Evolutionary conservation across 2,329 filamentous ascomycete genomes (phyloP), one percentile per base, ranked within the genome.

Genomic region (Zymoseptoria passerinii): DNA sequence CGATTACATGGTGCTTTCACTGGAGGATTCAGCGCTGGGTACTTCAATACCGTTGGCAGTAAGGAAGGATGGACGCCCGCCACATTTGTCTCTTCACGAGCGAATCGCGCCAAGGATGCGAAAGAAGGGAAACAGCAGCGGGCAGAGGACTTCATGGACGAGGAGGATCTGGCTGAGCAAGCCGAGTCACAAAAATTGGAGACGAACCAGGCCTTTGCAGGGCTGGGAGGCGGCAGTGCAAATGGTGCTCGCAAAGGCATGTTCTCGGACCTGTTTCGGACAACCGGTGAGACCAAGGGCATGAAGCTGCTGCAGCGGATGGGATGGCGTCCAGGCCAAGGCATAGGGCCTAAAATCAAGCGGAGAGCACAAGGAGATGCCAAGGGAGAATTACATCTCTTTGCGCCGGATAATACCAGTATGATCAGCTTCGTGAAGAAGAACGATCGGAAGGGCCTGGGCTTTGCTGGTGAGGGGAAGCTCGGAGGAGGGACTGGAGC

Each of bases 51-150:
- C 4, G 94, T 97, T 66, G 94, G 94, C 55, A 96, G 92, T 58
- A 97, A 97, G 74, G 92, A 99, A 79, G 94, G 94, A 77, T 99
- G 92, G 92, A 87, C 90, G 0, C 94, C 94, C 1, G 86, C 90
- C 20, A 88, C 89, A 0, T 99, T 97, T 73, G 86, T 95, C 8
- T 97, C 92, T 6, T 96, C 92, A 54, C 88, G 94, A 23, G 78
- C 83, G 48, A 90, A 89, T 68, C 88, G 91, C 57, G 84, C 81
- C 63, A 89, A 89, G 70, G 83, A 88, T 76, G 79, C 77, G 35
- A 59, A 78, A n/a, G 80, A 82, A 62, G 71, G 58, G 28, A 62
- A 63, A 50, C 74, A 81, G 62, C 85, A 89, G 70, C 84, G 86
- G 52, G 83, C 85, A 0, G 91, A 97, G 72, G 92, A 97, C 70